Evolutionary conservation across 441 rosid species (phyloP).

Genomic region (Dalechampia spathulata): DNA sequence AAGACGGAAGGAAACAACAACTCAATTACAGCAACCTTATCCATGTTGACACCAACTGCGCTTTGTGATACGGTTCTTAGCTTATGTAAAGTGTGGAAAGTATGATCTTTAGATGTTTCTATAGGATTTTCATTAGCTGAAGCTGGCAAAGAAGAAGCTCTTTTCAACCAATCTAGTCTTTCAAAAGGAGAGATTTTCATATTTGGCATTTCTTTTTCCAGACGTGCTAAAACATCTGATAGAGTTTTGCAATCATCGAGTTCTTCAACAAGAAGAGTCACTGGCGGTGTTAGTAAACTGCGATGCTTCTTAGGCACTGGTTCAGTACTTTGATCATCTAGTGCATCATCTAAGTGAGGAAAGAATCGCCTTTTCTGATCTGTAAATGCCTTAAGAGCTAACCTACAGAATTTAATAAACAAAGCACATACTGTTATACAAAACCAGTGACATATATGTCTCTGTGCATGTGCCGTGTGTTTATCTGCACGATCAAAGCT

Average conservation of each 20-base stretch:
- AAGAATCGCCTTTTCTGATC: conserved; percentile 81
- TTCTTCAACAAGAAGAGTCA: conserved; percentile 41
- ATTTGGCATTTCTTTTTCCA: conserved; percentile 60
- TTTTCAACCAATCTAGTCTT: conserved; percentile 77
- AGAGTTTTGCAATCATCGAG: conserved; percentile 47
- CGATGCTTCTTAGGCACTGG: conserved; percentile 44
- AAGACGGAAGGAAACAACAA: conserved; percentile 63
- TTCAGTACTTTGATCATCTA: conserved; percentile 30
- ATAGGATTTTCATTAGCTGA: conserved; percentile 52
- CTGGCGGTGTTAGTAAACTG: conserved; percentile 25
- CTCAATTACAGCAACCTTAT: conserved; percentile 73
- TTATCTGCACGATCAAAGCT: too few relatives aligned
- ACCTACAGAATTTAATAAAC: conserved; percentile 27
- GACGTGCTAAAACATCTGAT: conserved; percentile 48
- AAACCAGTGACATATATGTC: background rate
- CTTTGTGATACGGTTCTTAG: conserved; percentile 43
- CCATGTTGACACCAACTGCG: conserved; percentile 27
- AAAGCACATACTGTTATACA: background rate
- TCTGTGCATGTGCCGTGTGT: background rate
- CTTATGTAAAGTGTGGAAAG: conserved; percentile 49
- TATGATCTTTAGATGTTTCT: conserved; percentile 53
- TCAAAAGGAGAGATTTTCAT: conserved; percentile 66
- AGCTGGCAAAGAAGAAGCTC: conserved; percentile 61
- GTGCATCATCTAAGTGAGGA: conserved; percentile 62
- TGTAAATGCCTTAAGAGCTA: conserved; percentile 86